Conservation (phyloP, 805 yeast genomes). For the Spathaspora girioi region DNA sequence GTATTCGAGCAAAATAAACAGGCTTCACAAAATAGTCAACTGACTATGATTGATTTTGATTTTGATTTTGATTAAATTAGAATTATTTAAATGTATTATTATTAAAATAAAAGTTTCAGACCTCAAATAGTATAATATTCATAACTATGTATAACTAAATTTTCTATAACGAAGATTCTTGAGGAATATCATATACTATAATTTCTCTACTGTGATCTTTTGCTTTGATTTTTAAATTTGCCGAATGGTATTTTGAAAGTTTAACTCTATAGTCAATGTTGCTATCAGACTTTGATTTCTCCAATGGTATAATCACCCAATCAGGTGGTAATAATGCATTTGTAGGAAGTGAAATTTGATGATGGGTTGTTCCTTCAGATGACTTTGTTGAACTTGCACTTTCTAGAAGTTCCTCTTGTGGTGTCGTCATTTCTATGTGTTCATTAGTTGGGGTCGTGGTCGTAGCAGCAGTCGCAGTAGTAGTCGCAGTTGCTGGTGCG, state of each 20-base stretch:
- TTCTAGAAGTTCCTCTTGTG: background rate
- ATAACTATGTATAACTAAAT: background rate
- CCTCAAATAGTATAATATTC: too few relatives aligned
- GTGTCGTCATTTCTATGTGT: background rate
- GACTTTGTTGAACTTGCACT: background rate
- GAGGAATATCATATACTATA: conserved; percentile 2
- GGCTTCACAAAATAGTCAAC: conserved; percentile 3
- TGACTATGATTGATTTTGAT: conserved; percentile 18
- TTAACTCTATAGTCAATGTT: conserved; percentile 14
- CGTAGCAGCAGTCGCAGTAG: background rate
- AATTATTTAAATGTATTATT: background rate
- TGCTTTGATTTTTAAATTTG: conserved; percentile 11
- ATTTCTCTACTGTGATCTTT: conserved; percentile 5
- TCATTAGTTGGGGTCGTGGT: background rate
- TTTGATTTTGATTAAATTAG: conserved; percentile 21
- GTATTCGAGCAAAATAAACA: background rate
- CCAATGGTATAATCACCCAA: conserved; percentile 26
- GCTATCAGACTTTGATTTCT: conserved; percentile 6
- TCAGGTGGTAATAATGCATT: conserved; percentile 27
- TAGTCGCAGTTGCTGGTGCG: background rate
- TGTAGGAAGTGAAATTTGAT: conserved; percentile 13
- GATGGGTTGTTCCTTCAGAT: background rate
- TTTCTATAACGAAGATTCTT: conserved; percentile 2
- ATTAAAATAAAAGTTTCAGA: background rate
- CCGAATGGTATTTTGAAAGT: conserved; percentile 15